Conservation (phyloP, 2,329 filamentous ascomycete genomes). For the Aureobasidium sp. region DNA sequence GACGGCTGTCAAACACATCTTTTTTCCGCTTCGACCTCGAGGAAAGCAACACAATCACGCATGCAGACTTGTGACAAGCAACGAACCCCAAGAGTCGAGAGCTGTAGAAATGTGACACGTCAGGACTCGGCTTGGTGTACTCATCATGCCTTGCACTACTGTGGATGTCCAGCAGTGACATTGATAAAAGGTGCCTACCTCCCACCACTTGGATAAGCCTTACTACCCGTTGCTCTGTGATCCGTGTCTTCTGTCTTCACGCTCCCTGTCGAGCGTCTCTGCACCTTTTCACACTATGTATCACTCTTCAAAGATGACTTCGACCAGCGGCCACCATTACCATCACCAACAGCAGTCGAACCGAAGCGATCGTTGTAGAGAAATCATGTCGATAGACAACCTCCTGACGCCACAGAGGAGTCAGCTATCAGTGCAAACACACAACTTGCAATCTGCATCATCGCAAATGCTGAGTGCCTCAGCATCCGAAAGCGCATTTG, state of each 20-base stretch:
- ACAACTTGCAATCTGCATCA: background rate
- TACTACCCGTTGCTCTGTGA: background rate
- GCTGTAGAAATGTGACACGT: constrained; percentile 13
- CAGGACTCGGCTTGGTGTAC: constrained; percentile 11
- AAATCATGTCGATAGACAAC: constrained; percentile 15
- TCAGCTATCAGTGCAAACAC: background rate
- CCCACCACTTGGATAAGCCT: background rate
- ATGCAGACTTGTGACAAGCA: constrained; percentile 14
- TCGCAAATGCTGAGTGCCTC: background rate
- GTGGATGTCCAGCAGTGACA: background rate
- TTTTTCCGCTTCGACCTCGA: constrained; percentile 7
- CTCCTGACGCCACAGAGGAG: constrained; percentile 6
- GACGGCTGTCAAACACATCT: constrained; percentile 13
- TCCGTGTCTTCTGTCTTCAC: background rate
- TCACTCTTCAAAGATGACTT: background rate
- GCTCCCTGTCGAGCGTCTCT: background rate
- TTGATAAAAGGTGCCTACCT: constrained; percentile 1
- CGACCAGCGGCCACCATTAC: constrained; percentile 1
- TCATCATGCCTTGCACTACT: constrained; percentile 14
- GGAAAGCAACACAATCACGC: constrained; percentile 12
- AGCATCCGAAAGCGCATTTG: constrained; percentile 2
- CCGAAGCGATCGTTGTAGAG: constrained; percentile 9
- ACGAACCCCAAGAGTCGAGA: constrained; percentile 7
- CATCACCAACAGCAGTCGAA: constrained; percentile 5
- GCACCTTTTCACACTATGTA: background rate